Evolutionary conservation across 805 yeast species (phyloP), one percentile per base, ranked within the genome.

Genomic region (Ogataea zsoltii): DNA sequence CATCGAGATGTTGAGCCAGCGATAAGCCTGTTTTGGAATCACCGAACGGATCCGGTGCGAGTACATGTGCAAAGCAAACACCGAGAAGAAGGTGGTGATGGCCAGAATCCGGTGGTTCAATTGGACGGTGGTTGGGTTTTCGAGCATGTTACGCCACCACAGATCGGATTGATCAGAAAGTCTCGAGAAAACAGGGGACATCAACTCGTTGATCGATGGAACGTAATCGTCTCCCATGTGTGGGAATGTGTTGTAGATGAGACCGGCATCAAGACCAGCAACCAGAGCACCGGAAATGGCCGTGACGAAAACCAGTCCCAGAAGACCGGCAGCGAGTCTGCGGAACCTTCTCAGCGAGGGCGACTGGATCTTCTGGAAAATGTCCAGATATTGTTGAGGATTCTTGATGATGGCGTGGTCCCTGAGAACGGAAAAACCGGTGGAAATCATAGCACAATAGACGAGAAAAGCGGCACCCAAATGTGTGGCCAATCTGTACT

Each of bases 281-380:
- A 94, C 99, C 75, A 94, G 81, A 13, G 96, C 97, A 50, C 99
- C 99, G 10, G 96, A 80, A 95, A 94, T 86, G 14, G 97, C 96
- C 15, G 99, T 94, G 33, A 85, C 48, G 57, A 90, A 92, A 1
- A 92, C 85, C 42, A 92, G 68, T 2, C 72, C 82, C 25, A 88
- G 70, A 33, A 94, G 67, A 0, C 75, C 85, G 9, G 68, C 48
- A 1, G 88, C 76, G 28, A 76, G 57, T 33, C 72, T 65, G 63
- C 90, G 80, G 56, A 85, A 74, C 36, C 72, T 77, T 35, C 70
- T 71, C 39, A 89, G 65, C 1, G 77, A 70, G 2, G 90, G 83
- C 48, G 79, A 79, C 55, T 77, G 78, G 45, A 94, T 74, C 55
- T 79, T 70, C 29, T 77, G 73, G 53, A 89, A 75, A 4, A 76